Evolutionary conservation across 441 rosid genomes (phyloP), one percentile per base, ranked within the genome.

Genomic region (Erysimum cheiri): DNA sequence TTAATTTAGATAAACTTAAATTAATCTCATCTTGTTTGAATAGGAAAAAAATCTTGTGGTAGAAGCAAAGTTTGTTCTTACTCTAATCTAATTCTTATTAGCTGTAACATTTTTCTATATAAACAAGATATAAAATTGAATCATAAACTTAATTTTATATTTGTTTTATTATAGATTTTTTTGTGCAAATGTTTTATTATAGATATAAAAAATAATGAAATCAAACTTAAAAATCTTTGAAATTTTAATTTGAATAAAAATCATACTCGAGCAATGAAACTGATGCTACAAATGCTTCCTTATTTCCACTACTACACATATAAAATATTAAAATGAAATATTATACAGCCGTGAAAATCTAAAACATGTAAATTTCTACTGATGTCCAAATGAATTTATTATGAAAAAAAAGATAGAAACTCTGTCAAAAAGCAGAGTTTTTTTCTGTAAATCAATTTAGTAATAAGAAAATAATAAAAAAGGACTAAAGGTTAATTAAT

Each of bases 371-470:
- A 28, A 9, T 62, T 62, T 31, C 1, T 62, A 46, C 17, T 63
- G 5, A 35, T 47, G 31, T 64, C 69, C 3, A 64, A 49, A 33
- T 17, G 2, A 40, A 43, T 31, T 52, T 6, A 39, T 31, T 52
- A 52, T 6, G 6, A 1, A 9, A 10, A 39, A 22, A 24, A 39
- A 22, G 14, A 24, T 22, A 32, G 22, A 72, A 55, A 64, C 0
- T 32, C 14, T 17, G 43, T 28, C 19, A 6, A 39, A 66, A 65
- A 50, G 37, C 55, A 66, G 31, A 65, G 3, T 15, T 31, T 66
- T 39, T 49, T 40, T 26, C 53, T 66, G 44, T 14, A 64, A 55
- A 72, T 36, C 6, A 54, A 43, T 17, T n/a, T 36, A 55, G 13
- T 55, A 32, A 37, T 36, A 41, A 48, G 10, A 28, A 52, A 28